Percentiles rank a stretch among this genome's conserved stretches.
These are phyloP conservation scores for Penicillium angulare DNA, from an alignment of 495 filamentous ascomycete species.

Conservation along the genomic window DNA sequence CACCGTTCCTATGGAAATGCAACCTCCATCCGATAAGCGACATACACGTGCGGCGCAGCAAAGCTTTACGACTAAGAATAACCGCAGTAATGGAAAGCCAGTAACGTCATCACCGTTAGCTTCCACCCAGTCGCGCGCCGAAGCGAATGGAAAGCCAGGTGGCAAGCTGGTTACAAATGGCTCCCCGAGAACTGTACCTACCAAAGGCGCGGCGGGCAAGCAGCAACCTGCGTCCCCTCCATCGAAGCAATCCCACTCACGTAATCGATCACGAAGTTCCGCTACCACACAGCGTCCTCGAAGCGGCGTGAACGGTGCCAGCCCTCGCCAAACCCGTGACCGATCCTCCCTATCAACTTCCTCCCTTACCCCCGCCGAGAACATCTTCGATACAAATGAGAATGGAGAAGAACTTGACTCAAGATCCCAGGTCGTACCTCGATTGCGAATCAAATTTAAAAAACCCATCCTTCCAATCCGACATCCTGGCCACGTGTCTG, in stretches of 20 bases:
- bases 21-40: conserved; percentile 64
- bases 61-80: conserved; percentile 23
- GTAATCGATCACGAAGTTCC: conserved; percentile 36
- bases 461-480: conserved; percentile 51
- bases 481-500: conserved; percentile 50
- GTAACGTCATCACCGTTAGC: conserved; percentile 36
- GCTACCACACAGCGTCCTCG: conserved; percentile 18
- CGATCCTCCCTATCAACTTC: conserved; percentile 26
- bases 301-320: conserved; percentile 21
- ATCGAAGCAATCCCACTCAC: conserved; percentile 25
- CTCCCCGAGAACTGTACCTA: conserved; percentile 27
- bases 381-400: conserved; percentile 3
- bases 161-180: conserved; percentile 34
- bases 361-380: conserved; percentile 7
- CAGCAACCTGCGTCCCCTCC: conserved; percentile 26
- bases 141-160: conserved; percentile 32
- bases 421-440: conserved; percentile 32
- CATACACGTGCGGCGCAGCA: conserved; percentile 48
- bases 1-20: conserved; percentile 64
- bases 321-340: conserved; percentile 25
- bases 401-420: conserved; percentile 20
- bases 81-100: conserved; percentile 22
- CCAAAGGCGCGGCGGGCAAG: conserved; percentile 22
- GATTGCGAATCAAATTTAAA: conserved; percentile 52
- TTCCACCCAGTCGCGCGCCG: conserved; percentile 31